Conservation (phyloP, 805 yeast species). For the Teunomyces aglyptinius region DNA sequence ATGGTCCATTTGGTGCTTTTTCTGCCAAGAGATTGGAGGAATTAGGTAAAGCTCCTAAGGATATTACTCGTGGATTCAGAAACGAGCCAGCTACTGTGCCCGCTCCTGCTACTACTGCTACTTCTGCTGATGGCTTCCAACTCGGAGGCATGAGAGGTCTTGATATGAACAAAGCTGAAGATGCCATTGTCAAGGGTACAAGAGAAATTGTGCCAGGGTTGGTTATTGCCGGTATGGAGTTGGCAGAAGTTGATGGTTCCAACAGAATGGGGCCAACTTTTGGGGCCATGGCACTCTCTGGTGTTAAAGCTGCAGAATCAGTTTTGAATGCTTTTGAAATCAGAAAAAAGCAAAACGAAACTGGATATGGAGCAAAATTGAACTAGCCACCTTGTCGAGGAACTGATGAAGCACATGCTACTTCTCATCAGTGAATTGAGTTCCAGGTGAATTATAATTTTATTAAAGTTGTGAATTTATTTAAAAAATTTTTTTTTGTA, state of each 20-base stretch:
- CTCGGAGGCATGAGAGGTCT: conserved; percentile 74
- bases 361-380: conserved; percentile 11
- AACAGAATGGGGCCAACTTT: conserved; percentile 86
- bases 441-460: background rate
- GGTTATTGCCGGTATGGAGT: conserved; percentile 75
- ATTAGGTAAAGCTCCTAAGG: conserved; percentile 41
- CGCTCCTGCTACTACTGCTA: conserved; percentile 6
- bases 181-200: conserved; percentile 67
- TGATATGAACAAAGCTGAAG: conserved; percentile 78
- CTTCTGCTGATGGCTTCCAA: conserved; percentile 22
- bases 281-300: conserved; percentile 78
- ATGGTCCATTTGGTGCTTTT: conserved; percentile 82
- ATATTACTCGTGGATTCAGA: conserved; percentile 35
- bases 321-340: conserved; percentile 36
- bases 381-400: background rate
- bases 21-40: conserved; percentile 60
- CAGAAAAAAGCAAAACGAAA: conserved; percentile 35
- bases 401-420: background rate
- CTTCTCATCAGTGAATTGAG: background rate
- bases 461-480: background rate
- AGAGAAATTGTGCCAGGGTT: conserved; percentile 65
- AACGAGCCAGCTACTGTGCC: conserved; percentile 6
- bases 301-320: conserved; percentile 73
- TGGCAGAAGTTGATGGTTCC: conserved; percentile 72
- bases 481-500: background rate